Percentiles rank a stretch among this genome's conserved stretches.
Evolutionary conservation across 345 rosid genomes (phyloP).

Genomic region (Moricandia moricandioides): DNA sequence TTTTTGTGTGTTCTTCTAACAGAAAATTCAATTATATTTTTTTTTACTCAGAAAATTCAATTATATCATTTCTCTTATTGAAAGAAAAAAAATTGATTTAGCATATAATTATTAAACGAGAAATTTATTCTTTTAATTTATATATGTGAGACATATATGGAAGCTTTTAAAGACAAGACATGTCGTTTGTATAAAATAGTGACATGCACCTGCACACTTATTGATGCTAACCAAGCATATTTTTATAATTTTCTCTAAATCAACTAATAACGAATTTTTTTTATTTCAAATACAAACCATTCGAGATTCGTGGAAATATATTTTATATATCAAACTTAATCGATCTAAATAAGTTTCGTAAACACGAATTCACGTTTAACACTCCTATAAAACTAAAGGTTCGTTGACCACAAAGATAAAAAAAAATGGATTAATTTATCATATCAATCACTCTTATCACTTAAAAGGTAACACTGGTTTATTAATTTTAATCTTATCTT

Average conservation of each 20-base stretch:
- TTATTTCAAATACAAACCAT: neutral
- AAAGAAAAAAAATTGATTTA: neutral
- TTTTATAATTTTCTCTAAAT: neutral
- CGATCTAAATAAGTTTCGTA: neutral
- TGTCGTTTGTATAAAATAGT: slow-evolving; percentile 22
- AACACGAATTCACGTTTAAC: neutral
- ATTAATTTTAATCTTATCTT: slow-evolving; percentile 24
- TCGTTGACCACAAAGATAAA: slow-evolving; percentile 6
- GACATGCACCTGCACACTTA: slow-evolving; percentile 29
- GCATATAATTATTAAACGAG: neutral
- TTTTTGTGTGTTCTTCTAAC: neutral
- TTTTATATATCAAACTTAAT: neutral
- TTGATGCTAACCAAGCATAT: slow-evolving; percentile 20
- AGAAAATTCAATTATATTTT: neutral
- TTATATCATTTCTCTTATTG: neutral
- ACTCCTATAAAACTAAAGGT: neutral
- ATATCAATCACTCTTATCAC: slow-evolving; percentile 25
- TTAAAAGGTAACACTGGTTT: slow-evolving; percentile 4
- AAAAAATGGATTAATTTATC: neutral
- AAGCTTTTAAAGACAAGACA: slow-evolving; percentile 27
- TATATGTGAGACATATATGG: neutral
- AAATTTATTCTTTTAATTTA: neutral
- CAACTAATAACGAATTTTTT: neutral
- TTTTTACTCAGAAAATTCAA: neutral
- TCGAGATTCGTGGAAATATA: neutral